Evolutionary conservation across 441 rosid genomes (phyloP).

Genomic region (Pelargonium australe): DNA sequence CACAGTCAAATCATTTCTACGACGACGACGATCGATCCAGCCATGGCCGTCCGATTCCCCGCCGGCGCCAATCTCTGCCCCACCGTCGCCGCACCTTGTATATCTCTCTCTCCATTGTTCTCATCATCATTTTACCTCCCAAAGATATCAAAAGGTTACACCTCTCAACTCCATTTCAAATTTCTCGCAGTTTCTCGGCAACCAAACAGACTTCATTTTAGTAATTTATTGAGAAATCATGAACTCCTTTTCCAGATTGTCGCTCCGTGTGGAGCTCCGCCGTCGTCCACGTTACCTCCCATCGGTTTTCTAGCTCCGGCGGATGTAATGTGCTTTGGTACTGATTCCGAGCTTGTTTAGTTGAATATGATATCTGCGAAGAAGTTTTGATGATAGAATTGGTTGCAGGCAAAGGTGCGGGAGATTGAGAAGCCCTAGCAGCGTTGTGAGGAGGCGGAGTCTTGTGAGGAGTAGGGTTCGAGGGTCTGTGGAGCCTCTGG

Average conservation of each 20-base stretch:
- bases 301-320: conserved; percentile 36
- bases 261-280: conserved; percentile 35
- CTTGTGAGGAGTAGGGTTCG: conserved; percentile 41
- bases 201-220: conserved; percentile 17
- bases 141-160: background rate
- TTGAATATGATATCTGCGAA: background rate
- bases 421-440: conserved; percentile 28
- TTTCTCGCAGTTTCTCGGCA: conserved; percentile 22
- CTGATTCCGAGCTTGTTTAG: background rate
- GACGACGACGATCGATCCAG: conserved; percentile 53
- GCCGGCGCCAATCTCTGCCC: conserved; percentile 44
- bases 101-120: conserved; percentile 11
- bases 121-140: background rate
- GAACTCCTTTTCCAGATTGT: conserved; percentile 35
- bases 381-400: conserved; percentile 11
- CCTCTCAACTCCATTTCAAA: background rate
- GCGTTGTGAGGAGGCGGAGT: conserved; percentile 29
- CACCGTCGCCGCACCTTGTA: conserved; percentile 45
- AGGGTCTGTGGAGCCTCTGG: conserved; percentile 57
- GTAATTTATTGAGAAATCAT: background rate
- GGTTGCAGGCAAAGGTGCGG: conserved; percentile 38
- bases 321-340: conserved; percentile 47
- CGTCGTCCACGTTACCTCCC: conserved; percentile 31
- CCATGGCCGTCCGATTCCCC: conserved; percentile 57
- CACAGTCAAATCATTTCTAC: background rate